Evolutionary conservation across 2,329 filamentous ascomycete species (phyloP), one percentile per base, ranked within the genome.

Genomic region (Talaromyces albobiverticillius): DNA sequence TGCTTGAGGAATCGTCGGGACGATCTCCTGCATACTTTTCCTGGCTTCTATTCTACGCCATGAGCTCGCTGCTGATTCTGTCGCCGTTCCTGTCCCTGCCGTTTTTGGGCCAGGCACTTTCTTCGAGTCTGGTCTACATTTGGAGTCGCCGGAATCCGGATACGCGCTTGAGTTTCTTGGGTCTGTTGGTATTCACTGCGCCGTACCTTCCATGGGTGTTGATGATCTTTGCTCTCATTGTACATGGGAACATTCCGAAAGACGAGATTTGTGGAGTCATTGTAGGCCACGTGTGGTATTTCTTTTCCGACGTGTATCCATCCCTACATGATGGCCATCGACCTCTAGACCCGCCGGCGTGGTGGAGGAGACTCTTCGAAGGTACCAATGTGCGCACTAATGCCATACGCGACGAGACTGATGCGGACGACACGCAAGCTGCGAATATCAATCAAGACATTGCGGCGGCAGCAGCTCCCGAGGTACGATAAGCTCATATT

Each of bases 241-340:
- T 97, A 69, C 91, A 97, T 69, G 90, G 90, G 6, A 88, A 82
- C 4, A 81, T 97, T 40, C 94, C 94, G 3, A 95, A 95, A 73
- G 94, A 97, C 70, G 94, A 99, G 77, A 88, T 99, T 59, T 90
- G 95, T 76, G 94, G 94, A 3, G 90, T 96, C 14, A 85, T 94
- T 9, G 92, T 97, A 36, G 94, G 94, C 9, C 94, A 99, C 73
- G 81, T 97, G 38, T 97, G 92, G 88, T 99, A 97, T 72, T 99
- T 96, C 76, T 96, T 97, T 72, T 89, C 86, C 56, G 94, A 99
- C 70, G 92, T 99, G 14, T 99, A 96, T 71, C 94, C 94, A 3
- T 89, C 91, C 3, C 82, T 96, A 41, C 89, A 96, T 72, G 85
- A 88, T 59, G 90, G 90, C 16, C 86, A 88, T 49, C 82, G 89